Evolutionary conservation across 1,284 basidiomycete species (phyloP).

Genomic region (Polyporus tsugae): DNA sequence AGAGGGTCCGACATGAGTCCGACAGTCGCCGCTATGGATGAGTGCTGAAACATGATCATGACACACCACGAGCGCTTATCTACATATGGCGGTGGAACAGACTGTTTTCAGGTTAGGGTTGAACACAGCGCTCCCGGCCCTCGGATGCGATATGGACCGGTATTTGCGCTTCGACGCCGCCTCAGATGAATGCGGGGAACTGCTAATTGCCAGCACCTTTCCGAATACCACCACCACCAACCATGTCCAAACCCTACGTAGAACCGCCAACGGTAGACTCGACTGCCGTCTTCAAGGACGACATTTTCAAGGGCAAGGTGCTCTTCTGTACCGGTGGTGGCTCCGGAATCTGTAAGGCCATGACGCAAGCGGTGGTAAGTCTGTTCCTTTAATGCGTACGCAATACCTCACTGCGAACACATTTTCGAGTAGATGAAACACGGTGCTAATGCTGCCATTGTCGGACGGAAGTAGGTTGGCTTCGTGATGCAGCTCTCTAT

Average conservation of each 20-base stretch:
- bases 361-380: conserved; percentile 83
- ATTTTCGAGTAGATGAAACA: conserved; percentile 74
- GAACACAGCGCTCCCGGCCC: not conserved
- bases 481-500: not conserved
- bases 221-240: conserved; percentile 20
- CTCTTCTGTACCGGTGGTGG: conserved; percentile 93
- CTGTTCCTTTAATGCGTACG: not conserved
- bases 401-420: not conserved
- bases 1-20: not conserved
- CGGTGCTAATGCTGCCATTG: conserved; percentile 83
- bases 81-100: not conserved
- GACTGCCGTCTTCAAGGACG: conserved; percentile 72
- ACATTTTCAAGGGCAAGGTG: conserved; percentile 93
- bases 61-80: not conserved
- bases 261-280: conserved; percentile 58
- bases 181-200: not conserved
- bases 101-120: conserved; percentile 3
- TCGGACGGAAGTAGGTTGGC: conserved; percentile 82
- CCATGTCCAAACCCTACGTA: conserved; percentile 27
- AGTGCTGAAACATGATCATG: not conserved
- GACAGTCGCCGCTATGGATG: not conserved
- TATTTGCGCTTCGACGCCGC: not conserved
- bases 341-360: conserved; percentile 91
- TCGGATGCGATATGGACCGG: not conserved
- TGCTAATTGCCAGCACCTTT: not conserved